Base-by-base conservation (phyloP, 148 eudicot species). In the Fagopyrum homotropicum region DNA sequence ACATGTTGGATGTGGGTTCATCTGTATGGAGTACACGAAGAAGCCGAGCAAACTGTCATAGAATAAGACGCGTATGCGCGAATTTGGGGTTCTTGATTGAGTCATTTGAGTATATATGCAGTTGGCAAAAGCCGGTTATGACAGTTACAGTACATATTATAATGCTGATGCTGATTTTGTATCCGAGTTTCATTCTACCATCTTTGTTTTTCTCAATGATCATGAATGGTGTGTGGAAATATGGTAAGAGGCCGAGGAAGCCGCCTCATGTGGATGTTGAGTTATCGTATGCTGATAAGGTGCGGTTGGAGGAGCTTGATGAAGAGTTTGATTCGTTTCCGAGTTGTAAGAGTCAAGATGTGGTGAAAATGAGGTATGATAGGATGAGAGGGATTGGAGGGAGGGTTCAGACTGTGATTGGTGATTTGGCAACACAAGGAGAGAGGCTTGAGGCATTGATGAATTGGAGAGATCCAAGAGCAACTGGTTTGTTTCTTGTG, bases 391-490 rank as follows among this genome's bases (percentile, higher is more conserved):
- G 60, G n/a, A 69, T 70, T 15, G 87, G 82, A 57, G 84, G 83
- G 44, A 78, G 76, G 55, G 77, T 79, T 45, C 84, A 82, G 72
- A 35, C 72, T 1, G 30, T 82, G 35, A 70, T 75, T 3, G 87
- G 87, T 29, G 83, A 79, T 72, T 44, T 84, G 44, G 87, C 87
- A 4, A 78, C 84, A 16, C 84, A 79, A 52, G 64, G 78, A 0
- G 87, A 84, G 81, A 82, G 87, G 75, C 4, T 84, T 9, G 79
- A 82, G 29, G 77, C 87, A 14, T 72, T 84, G 12, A 26, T 84
- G 22, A 82, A 69, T 9, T 84, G 84, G 87, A 84, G 87, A 74
- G 87, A 84, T 68, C 84, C 84, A 10, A 84, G 87, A 71, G 87
- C 87, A 35, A 77, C 83, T 51, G 77, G 75, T n/a, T 72, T 84